phyloP scores from a whole-genome alignment of 305 asterid species.

The Coffea humblotiana region DNA sequence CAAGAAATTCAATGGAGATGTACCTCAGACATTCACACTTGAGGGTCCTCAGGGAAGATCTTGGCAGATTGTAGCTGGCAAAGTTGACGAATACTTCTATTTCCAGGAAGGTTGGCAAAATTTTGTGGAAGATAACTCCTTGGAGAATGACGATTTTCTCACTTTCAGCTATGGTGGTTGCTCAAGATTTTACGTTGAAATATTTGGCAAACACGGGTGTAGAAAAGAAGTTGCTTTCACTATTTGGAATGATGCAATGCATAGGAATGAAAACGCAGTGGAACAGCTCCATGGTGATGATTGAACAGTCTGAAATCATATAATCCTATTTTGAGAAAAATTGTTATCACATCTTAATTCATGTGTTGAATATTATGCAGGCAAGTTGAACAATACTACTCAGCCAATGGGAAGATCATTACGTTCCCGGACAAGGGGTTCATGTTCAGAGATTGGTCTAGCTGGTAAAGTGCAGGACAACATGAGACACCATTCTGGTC shows the following conservation, averaged over 20 bases:
- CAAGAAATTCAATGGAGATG: constrained; percentile 23
- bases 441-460: neutral
- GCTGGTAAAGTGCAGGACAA: neutral
- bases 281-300: constrained; percentile 15
- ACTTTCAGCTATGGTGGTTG: constrained; percentile 31
- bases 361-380: neutral
- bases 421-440: neutral
- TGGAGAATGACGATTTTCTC: constrained; percentile 36
- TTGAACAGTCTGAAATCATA: constrained; percentile 15
- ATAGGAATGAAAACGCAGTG: constrained; percentile 1
- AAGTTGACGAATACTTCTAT: constrained; percentile 23
- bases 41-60: constrained; percentile 10
- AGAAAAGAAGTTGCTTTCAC: constrained; percentile 13
- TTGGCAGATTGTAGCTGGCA: constrained; percentile 29
- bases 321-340: neutral
- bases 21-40: constrained; percentile 31
- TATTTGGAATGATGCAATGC: neutral
- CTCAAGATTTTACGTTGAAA: constrained; percentile 30
- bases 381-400: neutral
- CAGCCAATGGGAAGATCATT: neutral
- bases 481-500: neutral
- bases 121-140: constrained; percentile 39
- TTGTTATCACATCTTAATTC: neutral
- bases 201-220: constrained; percentile 34
- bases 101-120: constrained; percentile 44